Percentiles rank a stretch among this genome's conserved stretches.
These are phyloP conservation scores for Talaromyces amestolkiae DNA, from an alignment of 2,329 filamentous ascomycete genomes.

Conservation along the genomic window DNA sequence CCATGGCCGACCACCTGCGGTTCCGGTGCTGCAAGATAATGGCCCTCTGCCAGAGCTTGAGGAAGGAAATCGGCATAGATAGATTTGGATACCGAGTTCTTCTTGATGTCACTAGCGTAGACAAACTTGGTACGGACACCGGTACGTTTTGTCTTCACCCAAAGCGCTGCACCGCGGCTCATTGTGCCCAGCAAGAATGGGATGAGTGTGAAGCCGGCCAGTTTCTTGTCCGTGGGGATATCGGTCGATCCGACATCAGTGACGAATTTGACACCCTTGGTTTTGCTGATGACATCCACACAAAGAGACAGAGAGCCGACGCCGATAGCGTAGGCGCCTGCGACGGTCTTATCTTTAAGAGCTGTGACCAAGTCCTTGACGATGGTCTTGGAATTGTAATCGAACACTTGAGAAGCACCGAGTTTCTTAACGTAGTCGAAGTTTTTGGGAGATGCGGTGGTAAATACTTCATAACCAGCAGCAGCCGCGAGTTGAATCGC, in stretches of 20 bases:
- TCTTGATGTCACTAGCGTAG: constrained; percentile 14
- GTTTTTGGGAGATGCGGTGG: constrained; percentile 40
- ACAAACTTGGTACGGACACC: constrained; percentile 14
- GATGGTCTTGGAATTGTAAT: constrained; percentile 16
- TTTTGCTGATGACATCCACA: constrained; percentile 10
- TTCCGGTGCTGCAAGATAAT: constrained; percentile 41
- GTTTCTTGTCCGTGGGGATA: constrained; percentile 8
- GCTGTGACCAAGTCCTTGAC: constrained; percentile 12
- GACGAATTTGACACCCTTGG: constrained; percentile 16
- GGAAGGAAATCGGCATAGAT: constrained; percentile 37
- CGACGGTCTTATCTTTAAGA: constrained; percentile 8
- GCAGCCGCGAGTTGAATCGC: constrained; percentile 44
- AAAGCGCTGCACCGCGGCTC: constrained; percentile 5
- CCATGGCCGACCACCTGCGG: constrained; percentile 44
- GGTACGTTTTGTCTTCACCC: constrained; percentile 6
- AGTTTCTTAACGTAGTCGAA: constrained; percentile 35
- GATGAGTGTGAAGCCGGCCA: neutral
- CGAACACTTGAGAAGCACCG: constrained; percentile 33
- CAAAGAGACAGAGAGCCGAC: neutral
- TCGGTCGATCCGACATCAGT: constrained; percentile 6
- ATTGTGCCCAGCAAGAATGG: constrained; percentile 4
- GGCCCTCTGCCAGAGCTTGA: constrained; percentile 38
- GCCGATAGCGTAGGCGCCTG: constrained; percentile 14
- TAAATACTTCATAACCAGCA: constrained; percentile 40
- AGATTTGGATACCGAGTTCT: constrained; percentile 19